Base-by-base conservation (phyloP, 352 stramenopile genomes). In the Phytophthora citricola region DNA sequence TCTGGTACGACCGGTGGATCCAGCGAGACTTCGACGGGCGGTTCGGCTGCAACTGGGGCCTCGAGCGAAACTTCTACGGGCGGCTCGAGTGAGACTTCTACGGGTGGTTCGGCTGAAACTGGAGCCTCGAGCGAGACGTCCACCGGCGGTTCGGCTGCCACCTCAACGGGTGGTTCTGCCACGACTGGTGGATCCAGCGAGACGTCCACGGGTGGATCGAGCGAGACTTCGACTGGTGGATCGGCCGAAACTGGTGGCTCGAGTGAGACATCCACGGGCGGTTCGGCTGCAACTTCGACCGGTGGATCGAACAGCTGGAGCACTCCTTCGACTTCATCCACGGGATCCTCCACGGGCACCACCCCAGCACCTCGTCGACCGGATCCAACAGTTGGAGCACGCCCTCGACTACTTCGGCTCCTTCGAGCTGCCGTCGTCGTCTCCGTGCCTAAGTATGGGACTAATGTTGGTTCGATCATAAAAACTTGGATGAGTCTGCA, bases 321-420 rank as follows among this genome's bases (percentile, higher is more conserved):
- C 43, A 66, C 63, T 6, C 63, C 63, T 20, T 53, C 61, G 24
- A 69, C 58, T 26, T 34, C 57, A 5, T 51, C 46, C 1, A 57
- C 55, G 5, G 36, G 55, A 5, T 62, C 54, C 6, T 50, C 38
- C 2, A 49, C 41, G 40, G 17, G 29, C 17, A 36, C 31, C 31
- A 36, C 38, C 38, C 38, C 38, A 43, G 14, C 5, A 43, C 38
- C 15, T 43, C 38, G 38, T 43, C 38, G 38, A 43, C 38, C 38
- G 38, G 58, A 20, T 65, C 62, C 1, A 66, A 66, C 56, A 58
- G 32, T 24, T 71, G 57, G 63, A 71, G 50, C 49, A 63, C 63
- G 1, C 64, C 64, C 5, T 58, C 62, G n/a, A 56, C 63, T 22
- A 6, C 61, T 27, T 63, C 64, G n/a, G 40, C 45, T 7, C 57